Evolutionary conservation across 2,329 filamentous ascomycete species (phyloP).

Genomic region (Sporothrix pallida): DNA sequence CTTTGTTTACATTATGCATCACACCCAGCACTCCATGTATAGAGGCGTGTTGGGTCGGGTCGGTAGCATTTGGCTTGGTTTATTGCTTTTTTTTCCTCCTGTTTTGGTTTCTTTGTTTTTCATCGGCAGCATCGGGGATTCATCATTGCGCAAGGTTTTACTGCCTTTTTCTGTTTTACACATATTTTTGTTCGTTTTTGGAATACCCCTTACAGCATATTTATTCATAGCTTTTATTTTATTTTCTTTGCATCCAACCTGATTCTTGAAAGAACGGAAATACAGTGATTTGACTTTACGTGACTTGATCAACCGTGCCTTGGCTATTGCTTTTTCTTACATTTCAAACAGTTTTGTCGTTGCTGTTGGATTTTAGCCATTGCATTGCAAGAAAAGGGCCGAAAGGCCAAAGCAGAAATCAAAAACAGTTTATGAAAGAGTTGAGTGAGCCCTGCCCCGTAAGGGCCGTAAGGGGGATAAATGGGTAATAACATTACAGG

Average conservation of each 20-base stretch:
- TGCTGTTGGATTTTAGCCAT: neutral
- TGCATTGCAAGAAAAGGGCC: constrained; percentile 20
- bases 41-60: constrained; percentile 26
- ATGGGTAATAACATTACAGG: too few relatives aligned
- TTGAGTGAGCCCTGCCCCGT: too few relatives aligned
- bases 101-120: constrained; percentile 6
- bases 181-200: constrained; percentile 19
- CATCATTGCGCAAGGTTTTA: neutral
- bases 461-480: too few relatives aligned
- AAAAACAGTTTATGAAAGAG: too few relatives aligned
- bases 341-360: neutral
- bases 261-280: neutral
- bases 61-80: constrained; percentile 1
- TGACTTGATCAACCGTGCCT: neutral
- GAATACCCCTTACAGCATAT: constrained; percentile 34
- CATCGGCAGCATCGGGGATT: neutral
- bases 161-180: neutral
- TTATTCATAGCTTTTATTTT: constrained; percentile 17
- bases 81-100: neutral
- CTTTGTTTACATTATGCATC: neutral
- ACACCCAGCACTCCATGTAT: constrained; percentile 30
- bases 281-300: neutral
- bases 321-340: neutral
- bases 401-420: neutral
- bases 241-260: neutral